Evolutionary conservation across 495 filamentous ascomycete species (phyloP).

Genomic region (Penicillium salamii): DNA sequence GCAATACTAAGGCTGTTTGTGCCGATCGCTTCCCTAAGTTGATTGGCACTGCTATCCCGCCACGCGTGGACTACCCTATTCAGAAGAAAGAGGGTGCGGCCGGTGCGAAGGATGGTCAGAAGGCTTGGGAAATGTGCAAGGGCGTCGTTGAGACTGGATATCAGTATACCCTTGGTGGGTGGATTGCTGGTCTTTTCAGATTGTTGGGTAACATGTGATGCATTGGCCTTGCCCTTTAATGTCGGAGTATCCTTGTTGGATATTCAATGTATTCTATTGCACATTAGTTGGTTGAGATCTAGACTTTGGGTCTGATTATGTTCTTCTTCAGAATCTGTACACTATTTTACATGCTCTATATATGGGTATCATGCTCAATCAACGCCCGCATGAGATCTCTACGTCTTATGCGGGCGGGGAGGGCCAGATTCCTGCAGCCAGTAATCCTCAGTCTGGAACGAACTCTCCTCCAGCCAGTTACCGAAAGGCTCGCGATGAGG

Average conservation of each 20-base stretch:
- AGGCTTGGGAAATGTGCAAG: constrained; percentile 57
- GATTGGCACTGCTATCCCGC: constrained; percentile 72
- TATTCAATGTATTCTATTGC: too few species aligned
- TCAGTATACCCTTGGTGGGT: constrained; percentile 47
- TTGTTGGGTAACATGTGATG: constrained; percentile 47
- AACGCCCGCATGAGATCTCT: not conserved
- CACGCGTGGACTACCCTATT: constrained; percentile 77
- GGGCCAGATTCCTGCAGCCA: constrained; percentile 10
- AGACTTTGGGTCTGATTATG: not conserved
- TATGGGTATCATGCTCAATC: not conserved
- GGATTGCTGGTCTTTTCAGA: constrained; percentile 46
- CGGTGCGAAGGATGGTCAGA: constrained; percentile 47
- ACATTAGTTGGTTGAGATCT: not conserved
- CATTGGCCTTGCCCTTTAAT: too few species aligned
- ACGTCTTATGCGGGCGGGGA: not conserved
- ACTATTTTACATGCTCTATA: not conserved
- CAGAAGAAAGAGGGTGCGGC: constrained; percentile 38
- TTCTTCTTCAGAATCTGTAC: not conserved
- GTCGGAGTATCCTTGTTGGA: too few species aligned
- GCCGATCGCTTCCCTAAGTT: constrained; percentile 61
- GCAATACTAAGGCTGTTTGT: constrained; percentile 84
- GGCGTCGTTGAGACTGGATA: constrained; percentile 64
- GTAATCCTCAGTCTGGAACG: constrained; percentile 5
- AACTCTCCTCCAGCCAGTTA: constrained; percentile 28
- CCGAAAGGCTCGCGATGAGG: constrained; percentile 10